Conservation (phyloP, 2,329 filamentous ascomycete genomes). For the Ilyonectria destructans region DNA sequence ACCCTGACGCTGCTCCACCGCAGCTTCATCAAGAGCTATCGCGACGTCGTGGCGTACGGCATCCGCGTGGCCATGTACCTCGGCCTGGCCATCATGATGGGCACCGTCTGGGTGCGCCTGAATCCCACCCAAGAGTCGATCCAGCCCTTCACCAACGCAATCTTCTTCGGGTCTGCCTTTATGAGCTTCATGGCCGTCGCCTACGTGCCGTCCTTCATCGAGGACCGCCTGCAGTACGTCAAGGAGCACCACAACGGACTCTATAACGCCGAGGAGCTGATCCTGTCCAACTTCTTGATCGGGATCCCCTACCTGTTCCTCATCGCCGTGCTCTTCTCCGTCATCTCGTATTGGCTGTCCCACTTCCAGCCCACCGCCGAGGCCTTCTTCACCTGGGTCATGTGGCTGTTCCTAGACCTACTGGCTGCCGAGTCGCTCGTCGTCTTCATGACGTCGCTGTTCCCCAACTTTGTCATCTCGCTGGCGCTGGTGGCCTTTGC, state of each 20-base stretch:
- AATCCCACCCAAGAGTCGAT: constrained; percentile 80
- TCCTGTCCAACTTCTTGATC: constrained; percentile 86
- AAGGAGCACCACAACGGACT: constrained; percentile 87
- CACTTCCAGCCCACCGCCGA: constrained; percentile 78
- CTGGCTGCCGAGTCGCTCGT: constrained; percentile 88
- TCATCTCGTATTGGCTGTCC: constrained; percentile 85
- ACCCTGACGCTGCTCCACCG: constrained; percentile 81
- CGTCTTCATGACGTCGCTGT: constrained; percentile 80
- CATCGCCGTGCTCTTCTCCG: constrained; percentile 82
- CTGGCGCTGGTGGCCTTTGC: constrained; percentile 87
- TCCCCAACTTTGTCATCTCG: constrained; percentile 85
- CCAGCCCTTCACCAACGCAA: constrained; percentile 86
- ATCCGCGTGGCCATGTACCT: constrained; percentile 87
- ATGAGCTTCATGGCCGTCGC: constrained; percentile 89
- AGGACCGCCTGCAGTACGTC: constrained; percentile 58
- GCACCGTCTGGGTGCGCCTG: constrained; percentile 87
- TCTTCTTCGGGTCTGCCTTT: constrained; percentile 83
- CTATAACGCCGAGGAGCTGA: constrained; percentile 81
- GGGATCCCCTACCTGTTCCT: constrained; percentile 87
- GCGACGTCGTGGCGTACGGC: constrained; percentile 88
- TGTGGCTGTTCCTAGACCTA: constrained; percentile 90
- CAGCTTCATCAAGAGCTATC: constrained; percentile 86
- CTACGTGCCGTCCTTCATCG: constrained; percentile 87
- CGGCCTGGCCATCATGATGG: constrained; percentile 87
- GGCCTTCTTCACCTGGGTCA: constrained; percentile 83